Evolutionary conservation across 495 filamentous ascomycete species (phyloP).

Genomic region (Arthonia radiata): DNA sequence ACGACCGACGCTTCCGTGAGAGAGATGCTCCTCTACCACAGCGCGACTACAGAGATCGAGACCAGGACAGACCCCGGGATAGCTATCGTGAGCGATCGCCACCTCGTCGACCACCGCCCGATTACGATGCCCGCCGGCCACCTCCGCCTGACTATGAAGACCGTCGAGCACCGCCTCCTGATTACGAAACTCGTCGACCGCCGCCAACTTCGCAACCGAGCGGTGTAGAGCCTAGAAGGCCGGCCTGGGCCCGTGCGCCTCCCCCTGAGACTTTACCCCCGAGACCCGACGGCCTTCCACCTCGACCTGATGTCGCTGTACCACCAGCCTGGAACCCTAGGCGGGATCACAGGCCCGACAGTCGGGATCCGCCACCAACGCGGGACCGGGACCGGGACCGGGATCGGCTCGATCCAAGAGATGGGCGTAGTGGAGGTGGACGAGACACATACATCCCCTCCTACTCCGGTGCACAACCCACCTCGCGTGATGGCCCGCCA

Average conservation of each 20-base stretch:
- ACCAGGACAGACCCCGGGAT: conserved; percentile 4
- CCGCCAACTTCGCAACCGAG: conserved; percentile 3
- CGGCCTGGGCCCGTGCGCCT: conserved; percentile 1
- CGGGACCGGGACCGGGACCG: neutral
- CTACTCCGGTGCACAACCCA: too few species aligned
- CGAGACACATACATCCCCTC: conserved; percentile 13
- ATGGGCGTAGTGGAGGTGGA: too few species aligned
- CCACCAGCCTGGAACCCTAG: conserved; percentile 7
- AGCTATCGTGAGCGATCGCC: neutral
- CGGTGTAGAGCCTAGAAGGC: neutral
- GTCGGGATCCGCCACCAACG: conserved; percentile 1
- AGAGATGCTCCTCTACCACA: conserved; percentile 8
- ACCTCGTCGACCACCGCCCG: conserved; percentile 1
- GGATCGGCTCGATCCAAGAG: conserved; percentile 7
- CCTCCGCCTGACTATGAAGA: too few species aligned
- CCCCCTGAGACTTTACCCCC: conserved; percentile 5
- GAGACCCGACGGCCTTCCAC: conserved; percentile 1
- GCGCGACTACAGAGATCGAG: too few species aligned
- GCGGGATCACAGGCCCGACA: conserved; percentile 4
- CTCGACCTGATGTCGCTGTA: conserved; percentile 2
- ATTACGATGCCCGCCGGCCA: too few species aligned
- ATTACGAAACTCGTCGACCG: conserved; percentile 2
- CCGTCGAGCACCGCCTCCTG: conserved; percentile 2
- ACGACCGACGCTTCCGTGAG: conserved; percentile 8
- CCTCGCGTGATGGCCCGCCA: too few species aligned